Base-by-base conservation (phyloP, 2,329 filamentous ascomycete genomes). In the Aspergillus brunneoviolaceus region DNA sequence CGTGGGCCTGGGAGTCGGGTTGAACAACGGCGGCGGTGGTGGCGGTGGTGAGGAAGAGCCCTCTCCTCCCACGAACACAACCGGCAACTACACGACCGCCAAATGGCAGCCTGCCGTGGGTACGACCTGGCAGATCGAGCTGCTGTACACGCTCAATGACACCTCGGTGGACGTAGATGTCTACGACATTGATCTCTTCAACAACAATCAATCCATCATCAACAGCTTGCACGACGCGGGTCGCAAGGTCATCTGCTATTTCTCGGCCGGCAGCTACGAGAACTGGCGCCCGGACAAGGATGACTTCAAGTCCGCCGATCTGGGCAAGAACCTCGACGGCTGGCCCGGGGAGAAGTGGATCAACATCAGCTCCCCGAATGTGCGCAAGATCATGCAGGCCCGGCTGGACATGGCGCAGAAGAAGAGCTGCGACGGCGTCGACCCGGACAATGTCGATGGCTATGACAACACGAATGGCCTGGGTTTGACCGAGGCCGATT, bases 221-320 rank as follows among this genome's bases (percentile, higher is more conserved):
- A 61, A 72, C 3, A 70, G 72, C 5, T 75, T 88, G 14, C 82
- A 87, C 48, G 63, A 65, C 3, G 68, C 79, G 29, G 83, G 81
- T 9, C 84, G 84, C 69, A 86, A 84, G 62, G 84, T 90, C 57
- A 87, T 91, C 60, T 92, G 89, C 78, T 92, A 92, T 75, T 91
- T 91, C 77, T 88, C 85, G 55, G 88, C 87, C 0, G 89, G 89
- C 1, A 87, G 85, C 7, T 90, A 83, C 66, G 89, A 92, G 73
- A 71, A 85, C 55, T 85, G 82, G 77, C 81, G 89, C 3, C 74
- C 80, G 0, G 89, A 91, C 69, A 79, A 81, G 19, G 70, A 69
- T 31, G 67, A 83, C 5, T 91, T 90, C 69, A 69, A 76, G 7
- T 63, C 77, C 1, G 71, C 74, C 0, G 88, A 90, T 64, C 71